Conservation (phyloP, 768 basidiomycete species). For the Lentinus brumalis region DNA sequence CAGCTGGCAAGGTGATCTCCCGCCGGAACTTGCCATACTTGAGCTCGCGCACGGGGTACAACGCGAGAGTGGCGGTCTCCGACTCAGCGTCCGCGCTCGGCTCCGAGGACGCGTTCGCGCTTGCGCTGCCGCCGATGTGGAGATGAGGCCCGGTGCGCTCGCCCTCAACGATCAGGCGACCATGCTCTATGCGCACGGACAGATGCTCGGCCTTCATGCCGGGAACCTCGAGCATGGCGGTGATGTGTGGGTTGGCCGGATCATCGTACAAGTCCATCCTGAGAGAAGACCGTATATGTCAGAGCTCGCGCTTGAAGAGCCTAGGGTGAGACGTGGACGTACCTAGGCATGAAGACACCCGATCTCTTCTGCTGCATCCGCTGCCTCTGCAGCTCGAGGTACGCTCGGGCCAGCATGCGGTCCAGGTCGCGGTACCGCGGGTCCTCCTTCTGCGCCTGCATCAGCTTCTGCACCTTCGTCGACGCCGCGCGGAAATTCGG, state of each 20-base stretch:
- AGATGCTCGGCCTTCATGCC: slow-evolving; percentile 40
- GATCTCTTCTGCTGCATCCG: slow-evolving; percentile 5
- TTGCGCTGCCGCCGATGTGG: slow-evolving; percentile 9
- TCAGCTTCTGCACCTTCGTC: slow-evolving; percentile 13
- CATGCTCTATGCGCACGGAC: slow-evolving; percentile 35
- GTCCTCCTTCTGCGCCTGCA: slow-evolving; percentile 3
- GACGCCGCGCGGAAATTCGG: neutral
- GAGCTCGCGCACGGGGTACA: slow-evolving; percentile 39
- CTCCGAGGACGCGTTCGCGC: neutral
- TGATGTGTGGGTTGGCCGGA: slow-evolving; percentile 32
- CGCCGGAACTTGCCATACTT: slow-evolving; percentile 43
- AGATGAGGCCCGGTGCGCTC: slow-evolving; percentile 28
- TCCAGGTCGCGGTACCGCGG: slow-evolving; percentile 16
- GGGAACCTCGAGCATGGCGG: slow-evolving; percentile 42
- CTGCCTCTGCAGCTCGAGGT: slow-evolving; percentile 10
- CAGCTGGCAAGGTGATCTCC: slow-evolving; percentile 37
- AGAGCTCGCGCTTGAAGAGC: neutral
- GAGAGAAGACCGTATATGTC: neutral
- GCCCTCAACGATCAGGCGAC: slow-evolving; percentile 37
- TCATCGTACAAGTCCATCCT: slow-evolving; percentile 46
- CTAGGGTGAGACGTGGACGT: neutral
- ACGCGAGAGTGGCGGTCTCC: slow-evolving; percentile 6
- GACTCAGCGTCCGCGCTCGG: slow-evolving; percentile 5
- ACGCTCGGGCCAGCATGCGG: slow-evolving; percentile 18
- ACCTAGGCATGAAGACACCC: slow-evolving; percentile 15